phyloP scores from a whole-genome alignment of 1,284 basidiomycete genomes.

The Ganoderma multipileum region DNA sequence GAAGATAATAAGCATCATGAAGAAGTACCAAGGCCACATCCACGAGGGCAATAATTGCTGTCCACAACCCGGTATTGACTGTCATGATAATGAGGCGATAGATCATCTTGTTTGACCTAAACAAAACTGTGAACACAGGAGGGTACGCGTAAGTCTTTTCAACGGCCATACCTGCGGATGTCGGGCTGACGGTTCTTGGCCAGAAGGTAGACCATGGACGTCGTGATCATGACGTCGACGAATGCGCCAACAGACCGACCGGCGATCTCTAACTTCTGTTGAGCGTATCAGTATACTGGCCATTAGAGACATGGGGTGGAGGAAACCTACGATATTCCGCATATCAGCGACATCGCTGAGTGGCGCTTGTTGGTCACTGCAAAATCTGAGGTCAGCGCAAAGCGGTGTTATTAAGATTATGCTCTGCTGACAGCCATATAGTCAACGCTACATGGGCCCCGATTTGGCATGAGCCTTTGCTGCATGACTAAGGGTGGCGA shows the following conservation, averaged over 20 bases:
- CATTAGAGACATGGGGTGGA: too few relatives aligned
- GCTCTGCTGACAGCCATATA: constrained; percentile 1
- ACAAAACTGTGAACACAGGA: background rate
- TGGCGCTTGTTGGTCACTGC: background rate
- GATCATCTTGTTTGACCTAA: constrained; percentile 1
- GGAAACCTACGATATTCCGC: background rate
- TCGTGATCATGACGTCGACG: constrained; percentile 8
- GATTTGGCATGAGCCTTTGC: background rate
- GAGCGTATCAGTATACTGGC: background rate
- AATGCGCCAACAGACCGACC: background rate
- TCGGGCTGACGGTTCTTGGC: background rate
- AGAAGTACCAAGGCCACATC: background rate
- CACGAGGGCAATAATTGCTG: background rate
- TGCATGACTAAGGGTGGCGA: background rate
- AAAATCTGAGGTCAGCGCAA: background rate
- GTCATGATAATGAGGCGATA: constrained; percentile 8
- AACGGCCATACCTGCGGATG: background rate
- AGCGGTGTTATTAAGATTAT: background rate
- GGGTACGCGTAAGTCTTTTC: background rate
- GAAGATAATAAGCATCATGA: background rate
- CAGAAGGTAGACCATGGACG: constrained; percentile 1
- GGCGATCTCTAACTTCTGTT: background rate
- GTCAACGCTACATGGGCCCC: background rate
- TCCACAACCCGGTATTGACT: constrained; percentile 4
- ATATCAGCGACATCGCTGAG: background rate